Evolutionary conservation across 2,329 filamentous ascomycete species (phyloP), one percentile per base, ranked within the genome.

Genomic region (Penicillium sp.): DNA sequence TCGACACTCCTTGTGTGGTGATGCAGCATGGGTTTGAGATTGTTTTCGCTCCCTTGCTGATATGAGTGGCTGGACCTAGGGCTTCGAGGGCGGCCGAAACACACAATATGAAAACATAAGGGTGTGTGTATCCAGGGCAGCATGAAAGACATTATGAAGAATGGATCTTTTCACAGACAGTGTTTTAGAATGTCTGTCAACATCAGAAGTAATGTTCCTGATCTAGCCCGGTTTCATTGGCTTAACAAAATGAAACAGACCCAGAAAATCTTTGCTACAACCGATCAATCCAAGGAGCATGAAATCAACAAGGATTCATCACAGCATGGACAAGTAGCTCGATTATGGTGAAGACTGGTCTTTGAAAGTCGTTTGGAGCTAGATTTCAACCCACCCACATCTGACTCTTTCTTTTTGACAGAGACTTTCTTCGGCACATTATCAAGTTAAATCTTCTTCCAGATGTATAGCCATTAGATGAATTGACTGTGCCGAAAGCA

Each of bases 21-120:
- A 40, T 38, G 27, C 18, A 43, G 36, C 13, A n/a, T 27, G 10
- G 35, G 34, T n/a, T 41, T 47, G 42, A 7, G 32, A 43, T 48
- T 49, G 26, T 38, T 34, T 40, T 30, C 39, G 39, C 46, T 55
- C 60, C 61, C 60, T 63, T 63, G 60, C 61, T 58, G 58, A 52
- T 32, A 19, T 44, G 36, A n/a, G 56, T 56, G 61, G 61, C 60
- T 62, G 61, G 58, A 51, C 41, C 42, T 44, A 53, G 30, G 19
- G 41, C 26, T 40, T 45, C 39, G 30, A 27, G 35, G 42, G 18
- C 14, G 5, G 27, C 34, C 9, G 16, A 47, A 47, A 41, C 38
- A 53, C 16, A 35, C 2, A 46, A 38, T 30, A 47, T 47, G 51
- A 63, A 61, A 61, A 60, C 53, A 55, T 30, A 52, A 59, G 60